These are phyloP conservation scores for Beauveria sp. DNA, from an alignment of 2,329 filamentous ascomycete species.

Conservation along the genomic window DNA sequence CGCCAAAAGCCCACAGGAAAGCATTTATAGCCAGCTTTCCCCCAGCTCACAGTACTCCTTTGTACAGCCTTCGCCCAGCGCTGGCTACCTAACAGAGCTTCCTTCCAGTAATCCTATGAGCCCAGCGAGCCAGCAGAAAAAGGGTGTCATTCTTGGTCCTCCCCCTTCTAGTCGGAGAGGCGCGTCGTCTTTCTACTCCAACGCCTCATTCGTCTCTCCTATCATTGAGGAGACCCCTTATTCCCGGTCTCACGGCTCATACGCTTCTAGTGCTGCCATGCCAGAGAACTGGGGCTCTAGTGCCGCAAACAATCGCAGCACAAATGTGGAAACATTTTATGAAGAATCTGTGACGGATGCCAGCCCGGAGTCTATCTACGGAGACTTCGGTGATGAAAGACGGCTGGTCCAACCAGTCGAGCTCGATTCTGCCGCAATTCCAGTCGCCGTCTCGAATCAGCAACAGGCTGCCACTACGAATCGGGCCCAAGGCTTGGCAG, in stretches of 20 bases:
- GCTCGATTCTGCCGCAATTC: conserved; percentile 15
- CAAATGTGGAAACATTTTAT: conserved; percentile 41
- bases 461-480: not conserved
- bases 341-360: conserved; percentile 43
- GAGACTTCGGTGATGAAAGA: conserved; percentile 47
- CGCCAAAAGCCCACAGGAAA: conserved; percentile 29
- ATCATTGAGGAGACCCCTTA: conserved; percentile 65
- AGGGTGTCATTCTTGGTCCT: conserved; percentile 49
- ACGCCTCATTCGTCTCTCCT: conserved; percentile 61
- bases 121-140: conserved; percentile 27
- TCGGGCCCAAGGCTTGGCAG: not conserved
- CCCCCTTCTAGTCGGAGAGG: conserved; percentile 54
- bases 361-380: conserved; percentile 30
- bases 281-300: conserved; percentile 57
- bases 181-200: conserved; percentile 58
- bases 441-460: not conserved
- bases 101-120: conserved; percentile 33
- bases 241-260: conserved; percentile 53
- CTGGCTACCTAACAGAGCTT: conserved; percentile 52
- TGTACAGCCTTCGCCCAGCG: conserved; percentile 32
- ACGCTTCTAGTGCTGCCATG: conserved; percentile 65
- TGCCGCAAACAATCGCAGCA: conserved; percentile 33
- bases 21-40: conserved; percentile 12
- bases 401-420: conserved; percentile 30
- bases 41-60: not conserved